Evolutionary conservation across 129 eudicot species (phyloP).

Genomic region (sunflower (Helianthus annuus)): HanXRQr2.0-SUNRISE NC_035440.2:46470211-46470710

Average conservation of each 20-base stretch:
- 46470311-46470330: not conserved
- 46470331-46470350: conserved; percentile 4
- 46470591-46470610: not conserved
- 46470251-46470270: not conserved
- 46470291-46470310: not conserved
- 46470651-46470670: not conserved
- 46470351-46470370: not conserved
- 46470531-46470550: not conserved
- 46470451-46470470: not conserved
- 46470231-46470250: not conserved
- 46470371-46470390: not conserved
- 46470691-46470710: not conserved
- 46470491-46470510: conserved; percentile 4
- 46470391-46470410: not conserved
- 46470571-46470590: not conserved
- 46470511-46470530: not conserved
- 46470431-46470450: not conserved
- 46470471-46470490: not conserved
- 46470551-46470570: not conserved
- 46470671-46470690: not conserved
- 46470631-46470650: conserved; percentile 3
- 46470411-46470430: conserved; percentile 1
- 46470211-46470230: conserved; percentile 7
- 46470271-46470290: not conserved
- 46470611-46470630: conserved; percentile 1